Percentiles rank a stretch among this genome's conserved stretches.
phyloP scores from a whole-genome alignment of 177 flowering plant species.

The Vitis hybrid region DNA sequence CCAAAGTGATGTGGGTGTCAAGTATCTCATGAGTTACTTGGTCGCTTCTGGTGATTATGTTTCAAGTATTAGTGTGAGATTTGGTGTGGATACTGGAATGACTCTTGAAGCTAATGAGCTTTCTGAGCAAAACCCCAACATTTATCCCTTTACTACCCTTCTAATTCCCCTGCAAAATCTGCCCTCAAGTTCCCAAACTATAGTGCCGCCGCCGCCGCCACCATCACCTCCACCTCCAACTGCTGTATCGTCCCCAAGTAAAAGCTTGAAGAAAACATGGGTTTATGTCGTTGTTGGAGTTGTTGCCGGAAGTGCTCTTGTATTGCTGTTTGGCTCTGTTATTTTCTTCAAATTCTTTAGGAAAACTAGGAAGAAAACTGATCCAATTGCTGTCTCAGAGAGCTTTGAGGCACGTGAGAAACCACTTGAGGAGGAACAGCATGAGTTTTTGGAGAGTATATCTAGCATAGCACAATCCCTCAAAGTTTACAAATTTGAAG shows the following conservation, averaged over 20 bases:
- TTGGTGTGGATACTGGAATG: constrained; percentile 38
- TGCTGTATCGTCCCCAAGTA: constrained; percentile 23
- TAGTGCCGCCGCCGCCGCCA: not conserved
- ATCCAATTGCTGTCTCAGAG: constrained; percentile 16
- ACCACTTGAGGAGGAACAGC: constrained; percentile 25
- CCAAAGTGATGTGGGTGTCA: constrained; percentile 49
- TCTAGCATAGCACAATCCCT: constrained; percentile 50
- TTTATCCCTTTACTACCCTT: constrained; percentile 61
- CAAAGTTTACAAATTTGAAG: constrained; percentile 54
- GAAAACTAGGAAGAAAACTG: constrained; percentile 19
- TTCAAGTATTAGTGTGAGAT: constrained; percentile 32
- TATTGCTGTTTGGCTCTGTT: constrained; percentile 15
- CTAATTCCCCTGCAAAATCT: constrained; percentile 57
- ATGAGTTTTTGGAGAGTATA: constrained; percentile 36
- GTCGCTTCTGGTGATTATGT: constrained; percentile 37
- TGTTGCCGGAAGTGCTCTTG: constrained; percentile 33
- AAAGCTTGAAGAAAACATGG: constrained; percentile 52
- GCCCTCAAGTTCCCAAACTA: constrained; percentile 47
- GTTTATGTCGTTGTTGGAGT: constrained; percentile 47
- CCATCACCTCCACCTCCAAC: constrained; percentile 40
- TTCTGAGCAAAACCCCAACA: constrained; percentile 18
- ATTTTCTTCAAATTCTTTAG: constrained; percentile 26
- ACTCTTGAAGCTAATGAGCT: constrained; percentile 62
- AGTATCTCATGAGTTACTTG: constrained; percentile 61
- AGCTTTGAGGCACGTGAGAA: constrained; percentile 39